phyloP scores from a whole-genome alignment of 2,329 filamentous ascomycete species.

The Lecanoromycetidae sp. region DNA sequence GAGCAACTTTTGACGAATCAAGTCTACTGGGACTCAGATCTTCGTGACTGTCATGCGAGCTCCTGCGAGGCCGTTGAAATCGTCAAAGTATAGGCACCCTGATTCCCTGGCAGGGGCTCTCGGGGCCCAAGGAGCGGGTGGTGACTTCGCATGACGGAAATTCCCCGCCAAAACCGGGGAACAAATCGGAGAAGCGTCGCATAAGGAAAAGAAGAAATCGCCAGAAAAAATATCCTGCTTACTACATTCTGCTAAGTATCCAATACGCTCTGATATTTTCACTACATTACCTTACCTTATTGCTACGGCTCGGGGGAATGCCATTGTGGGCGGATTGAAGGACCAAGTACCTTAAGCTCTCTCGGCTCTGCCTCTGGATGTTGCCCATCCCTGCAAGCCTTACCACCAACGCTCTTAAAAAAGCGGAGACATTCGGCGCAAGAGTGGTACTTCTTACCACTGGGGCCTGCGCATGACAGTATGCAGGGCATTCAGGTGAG shows the following conservation, averaged over 20 bases:
- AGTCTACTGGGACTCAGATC: not conserved
- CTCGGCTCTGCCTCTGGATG: not conserved
- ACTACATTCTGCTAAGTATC: too few species aligned
- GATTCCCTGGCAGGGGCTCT: not conserved
- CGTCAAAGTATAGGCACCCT: not conserved
- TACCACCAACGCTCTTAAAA: not conserved
- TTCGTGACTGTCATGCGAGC: not conserved
- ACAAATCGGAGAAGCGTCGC: too few species aligned
- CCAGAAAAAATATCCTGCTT: too few species aligned
- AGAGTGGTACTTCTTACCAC: not conserved
- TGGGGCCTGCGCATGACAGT: slow-evolving; percentile 5
- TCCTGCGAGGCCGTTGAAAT: slow-evolving; percentile 4
- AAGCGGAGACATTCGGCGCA: slow-evolving; percentile 6
- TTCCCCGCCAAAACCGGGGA: too few species aligned
- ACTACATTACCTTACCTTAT: too few species aligned
- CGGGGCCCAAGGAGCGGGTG: too few species aligned
- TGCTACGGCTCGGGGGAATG: not conserved
- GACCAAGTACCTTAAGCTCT: too few species aligned
- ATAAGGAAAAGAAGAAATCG: too few species aligned
- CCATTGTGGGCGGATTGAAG: not conserved
- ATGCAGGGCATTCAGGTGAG: not conserved
- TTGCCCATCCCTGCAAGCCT: slow-evolving; percentile 1
- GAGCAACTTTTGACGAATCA: not conserved
- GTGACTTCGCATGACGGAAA: not conserved
- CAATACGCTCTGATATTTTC: too few species aligned